Conservation (phyloP, 352 stramenopile genomes). For the Phytopythium helicoides region DNA sequence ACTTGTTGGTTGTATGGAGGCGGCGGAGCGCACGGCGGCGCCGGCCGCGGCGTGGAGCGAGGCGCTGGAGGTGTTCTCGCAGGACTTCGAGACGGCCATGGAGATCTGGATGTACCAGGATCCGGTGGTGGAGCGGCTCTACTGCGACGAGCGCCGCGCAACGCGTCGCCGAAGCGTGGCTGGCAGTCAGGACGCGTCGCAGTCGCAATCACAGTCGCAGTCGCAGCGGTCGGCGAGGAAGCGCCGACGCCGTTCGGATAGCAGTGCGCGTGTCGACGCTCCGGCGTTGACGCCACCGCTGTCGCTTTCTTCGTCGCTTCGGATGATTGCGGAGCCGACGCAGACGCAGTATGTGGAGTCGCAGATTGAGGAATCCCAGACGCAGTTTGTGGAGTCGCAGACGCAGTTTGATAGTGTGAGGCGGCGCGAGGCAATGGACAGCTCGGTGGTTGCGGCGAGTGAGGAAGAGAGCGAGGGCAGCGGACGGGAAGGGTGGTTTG, state of each 20-base stretch:
- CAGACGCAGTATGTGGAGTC: background rate
- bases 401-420: background rate
- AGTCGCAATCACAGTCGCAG: conserved; percentile 4
- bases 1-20: conserved; percentile 6
- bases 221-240: conserved; percentile 5
- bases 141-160: conserved; percentile 15
- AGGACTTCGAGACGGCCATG: conserved; percentile 71
- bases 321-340: background rate
- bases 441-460: too few species aligned
- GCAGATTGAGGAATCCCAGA: too few species aligned
- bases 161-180: conserved; percentile 9
- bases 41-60: conserved; percentile 5
- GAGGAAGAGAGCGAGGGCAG: too few species aligned
- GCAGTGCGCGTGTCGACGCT: background rate
- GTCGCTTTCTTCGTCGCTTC: background rate
- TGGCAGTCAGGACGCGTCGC: background rate
- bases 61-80: conserved; percentile 46
- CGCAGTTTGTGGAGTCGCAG: background rate
- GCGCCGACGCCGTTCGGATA: background rate
- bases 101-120: conserved; percentile 60
- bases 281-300: background rate
- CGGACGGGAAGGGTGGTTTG: too few species aligned
- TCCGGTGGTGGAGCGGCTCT: conserved; percentile 37
- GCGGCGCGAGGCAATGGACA: too few species aligned
- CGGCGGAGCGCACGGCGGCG: background rate